Conservation (phyloP, 257 asterid genomes). For the Phtheirospermum japonicum region DNA sequence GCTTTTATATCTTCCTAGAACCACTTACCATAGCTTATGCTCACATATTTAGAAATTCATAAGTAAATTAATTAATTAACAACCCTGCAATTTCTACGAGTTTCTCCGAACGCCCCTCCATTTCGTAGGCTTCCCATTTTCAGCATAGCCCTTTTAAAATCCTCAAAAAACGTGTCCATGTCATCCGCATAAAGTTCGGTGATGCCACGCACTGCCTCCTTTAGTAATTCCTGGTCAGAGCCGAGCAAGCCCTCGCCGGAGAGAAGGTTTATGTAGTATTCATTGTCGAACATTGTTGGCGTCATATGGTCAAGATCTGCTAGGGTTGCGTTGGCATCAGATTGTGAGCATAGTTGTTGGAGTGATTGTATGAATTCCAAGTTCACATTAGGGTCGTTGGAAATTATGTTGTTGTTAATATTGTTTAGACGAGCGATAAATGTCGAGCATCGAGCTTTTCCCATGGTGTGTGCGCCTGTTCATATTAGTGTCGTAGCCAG, state of each 20-base stretch:
- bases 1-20: no score
- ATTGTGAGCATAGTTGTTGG: conserved; percentile 53
- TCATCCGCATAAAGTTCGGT: conserved; percentile 47
- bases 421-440: conserved; percentile 47
- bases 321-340: conserved; percentile 42
- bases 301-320: conserved; percentile 67
- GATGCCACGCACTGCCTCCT: conserved; percentile 32
- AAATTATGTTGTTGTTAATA: background rate
- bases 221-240: conserved; percentile 61
- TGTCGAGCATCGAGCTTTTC: conserved; percentile 78
- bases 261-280: conserved; percentile 63
- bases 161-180: conserved; percentile 38
- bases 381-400: conserved; percentile 37
- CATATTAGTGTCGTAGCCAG: background rate
- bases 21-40: no score
- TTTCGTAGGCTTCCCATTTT: conserved; percentile 59
- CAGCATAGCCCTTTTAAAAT: conserved; percentile 59
- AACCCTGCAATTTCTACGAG: conserved; percentile 60
- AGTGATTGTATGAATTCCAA: conserved; percentile 54
- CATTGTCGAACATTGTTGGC: conserved; percentile 63
- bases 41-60: background rate
- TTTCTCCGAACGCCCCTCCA: conserved; percentile 46
- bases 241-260: conserved; percentile 71
- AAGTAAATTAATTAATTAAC: conserved; percentile 26
- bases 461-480: conserved; percentile 83